Evolutionary conservation across 1,284 basidiomycete species (phyloP).

Genomic region (Athelia psychrophila): DNA sequence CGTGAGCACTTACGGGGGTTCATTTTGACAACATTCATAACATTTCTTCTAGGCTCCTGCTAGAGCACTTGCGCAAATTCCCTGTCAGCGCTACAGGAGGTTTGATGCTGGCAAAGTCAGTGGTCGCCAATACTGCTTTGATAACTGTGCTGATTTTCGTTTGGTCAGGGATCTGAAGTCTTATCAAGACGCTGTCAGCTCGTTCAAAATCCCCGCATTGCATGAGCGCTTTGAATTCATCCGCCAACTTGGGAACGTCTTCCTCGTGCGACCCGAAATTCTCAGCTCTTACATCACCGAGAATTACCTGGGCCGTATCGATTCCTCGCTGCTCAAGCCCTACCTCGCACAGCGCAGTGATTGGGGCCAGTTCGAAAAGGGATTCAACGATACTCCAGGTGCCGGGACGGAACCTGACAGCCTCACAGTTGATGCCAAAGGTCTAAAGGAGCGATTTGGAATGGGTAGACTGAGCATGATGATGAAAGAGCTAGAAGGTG

Average conservation of each 20-base stretch:
- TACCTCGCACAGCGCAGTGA: constrained; percentile 92
- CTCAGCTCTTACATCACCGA: constrained; percentile 93
- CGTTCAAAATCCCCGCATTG: constrained; percentile 80
- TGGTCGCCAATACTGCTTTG: constrained; percentile 9
- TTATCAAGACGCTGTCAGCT: constrained; percentile 89
- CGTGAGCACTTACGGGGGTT: constrained; percentile 39
- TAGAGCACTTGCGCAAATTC: constrained; percentile 96
- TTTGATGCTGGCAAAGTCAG: constrained; percentile 95
- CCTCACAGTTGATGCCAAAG: constrained; percentile 40
- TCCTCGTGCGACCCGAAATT: constrained; percentile 92
- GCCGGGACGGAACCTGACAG: constrained; percentile 41
- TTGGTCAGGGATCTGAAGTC: constrained; percentile 84
- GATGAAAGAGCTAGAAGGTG: constrained; percentile 79
- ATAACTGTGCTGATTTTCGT: background rate
- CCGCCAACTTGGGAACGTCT: constrained; percentile 95
- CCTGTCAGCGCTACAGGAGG: constrained; percentile 96
- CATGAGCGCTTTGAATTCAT: constrained; percentile 98
- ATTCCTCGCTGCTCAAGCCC: constrained; percentile 82
- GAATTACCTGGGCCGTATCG: constrained; percentile 89
- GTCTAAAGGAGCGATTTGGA: constrained; percentile 67
- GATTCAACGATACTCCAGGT: constrained; percentile 54
- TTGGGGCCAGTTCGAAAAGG: constrained; percentile 78
- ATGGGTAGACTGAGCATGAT: constrained; percentile 68
- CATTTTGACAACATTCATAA: background rate
- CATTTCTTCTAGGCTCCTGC: constrained; percentile 64